Base-by-base conservation (phyloP, 208 protist species). In the Trichomonas vaginalis region DNA sequence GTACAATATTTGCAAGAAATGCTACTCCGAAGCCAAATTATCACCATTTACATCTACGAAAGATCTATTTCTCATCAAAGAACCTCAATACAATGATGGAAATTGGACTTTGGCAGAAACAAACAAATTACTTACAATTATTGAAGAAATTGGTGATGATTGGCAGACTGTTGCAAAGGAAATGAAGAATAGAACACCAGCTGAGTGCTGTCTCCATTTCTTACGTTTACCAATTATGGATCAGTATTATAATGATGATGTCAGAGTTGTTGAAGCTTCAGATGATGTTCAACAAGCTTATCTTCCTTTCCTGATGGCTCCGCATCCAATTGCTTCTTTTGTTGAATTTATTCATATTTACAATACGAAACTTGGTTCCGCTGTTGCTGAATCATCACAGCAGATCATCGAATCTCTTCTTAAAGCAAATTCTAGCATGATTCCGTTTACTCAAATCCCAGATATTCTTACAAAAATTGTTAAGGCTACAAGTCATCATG, bases 71-170 rank as follows among this genome's bases (percentile, higher is more conserved):
- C 15, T 1, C 6, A 32, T 92, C 17, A 45, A 92, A 39, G 27
- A 27, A 8, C 86, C 86, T 39, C 10, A 35, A 8, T n/a, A 48
- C 6, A 56, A 1, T 1, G 27, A 17, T 39, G 86, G 86, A 14
- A 15, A 15, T 39, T 92, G 86, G 86, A 51, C 86, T 15, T 39
- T 92, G 23, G 45, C 23, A 51, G 86, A 92, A 92, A 92, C 86
- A 35, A 92, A 92, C 39, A 51, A 48, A 92, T 45, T 92, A 35
- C 37, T 92, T 17, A 51, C 86, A 39, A 27, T 92, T 9, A 51
- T 92, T 39, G 86, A 92, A 51, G 82, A 90, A 35, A n/a, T 39
- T n/a, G 86, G 86, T 27, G 86, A 92, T 92, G 45, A 92, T 47
- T 92, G 86, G 86, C 15, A 92, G 17, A 51, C 23, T 51, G 56